phyloP scores from a whole-genome alignment of 352 stramenopile species.

The Phytophthora melonis region DNA sequence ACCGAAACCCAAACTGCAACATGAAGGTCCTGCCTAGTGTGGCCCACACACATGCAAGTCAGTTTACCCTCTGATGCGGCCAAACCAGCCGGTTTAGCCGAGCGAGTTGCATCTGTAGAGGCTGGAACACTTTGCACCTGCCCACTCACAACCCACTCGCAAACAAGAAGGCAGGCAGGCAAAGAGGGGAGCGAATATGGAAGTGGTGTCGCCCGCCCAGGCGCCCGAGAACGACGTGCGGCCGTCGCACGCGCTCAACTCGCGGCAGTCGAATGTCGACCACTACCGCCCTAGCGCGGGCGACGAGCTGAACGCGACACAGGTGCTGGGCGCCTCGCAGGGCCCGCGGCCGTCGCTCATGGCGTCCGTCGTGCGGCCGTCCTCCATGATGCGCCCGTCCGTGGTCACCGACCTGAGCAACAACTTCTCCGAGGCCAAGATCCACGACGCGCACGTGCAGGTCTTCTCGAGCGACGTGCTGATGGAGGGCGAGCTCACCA shows the following conservation, averaged over 20 bases:
- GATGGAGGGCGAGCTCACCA: constrained; percentile 75
- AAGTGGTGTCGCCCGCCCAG: constrained; percentile 23
- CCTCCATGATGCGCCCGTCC: constrained; percentile 52
- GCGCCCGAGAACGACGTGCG: constrained; percentile 19
- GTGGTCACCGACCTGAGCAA: constrained; percentile 63
- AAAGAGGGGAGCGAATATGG: constrained; percentile 8
- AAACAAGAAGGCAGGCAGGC: background rate
- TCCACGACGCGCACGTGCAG: constrained; percentile 60
- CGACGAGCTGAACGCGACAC: constrained; percentile 14
- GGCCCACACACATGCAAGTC: background rate
- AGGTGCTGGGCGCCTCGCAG: constrained; percentile 15
- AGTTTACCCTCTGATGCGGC: background rate
- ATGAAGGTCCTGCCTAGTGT: background rate
- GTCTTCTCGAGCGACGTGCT: constrained; percentile 74
- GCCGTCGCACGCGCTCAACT: constrained; percentile 43
- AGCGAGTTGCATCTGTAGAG: background rate
- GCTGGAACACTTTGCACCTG: constrained; percentile 3
- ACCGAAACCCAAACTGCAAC: background rate
- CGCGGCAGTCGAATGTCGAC: constrained; percentile 35
- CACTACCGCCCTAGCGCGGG: constrained; percentile 20
- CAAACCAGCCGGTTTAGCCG: background rate
- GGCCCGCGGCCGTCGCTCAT: constrained; percentile 37
- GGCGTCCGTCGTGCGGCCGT: constrained; percentile 42
- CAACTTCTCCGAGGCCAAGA: constrained; percentile 70
- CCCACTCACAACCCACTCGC: background rate